Evolutionary conservation across 805 yeast genomes (phyloP).

Genomic region (Starmerella davenportii): DNA sequence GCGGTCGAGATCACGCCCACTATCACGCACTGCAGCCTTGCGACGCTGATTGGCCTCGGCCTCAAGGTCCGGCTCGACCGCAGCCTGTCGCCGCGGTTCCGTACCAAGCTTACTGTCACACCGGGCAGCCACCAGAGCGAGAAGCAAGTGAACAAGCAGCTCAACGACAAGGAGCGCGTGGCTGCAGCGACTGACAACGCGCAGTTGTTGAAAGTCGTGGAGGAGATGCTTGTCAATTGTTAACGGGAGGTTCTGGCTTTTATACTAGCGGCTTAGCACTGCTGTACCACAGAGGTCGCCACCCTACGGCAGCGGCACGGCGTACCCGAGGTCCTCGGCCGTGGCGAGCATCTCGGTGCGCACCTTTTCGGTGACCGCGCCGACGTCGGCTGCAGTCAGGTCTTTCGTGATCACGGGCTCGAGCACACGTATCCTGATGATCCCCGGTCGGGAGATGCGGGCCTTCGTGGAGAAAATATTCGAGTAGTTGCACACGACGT

Average conservation of each 20-base stretch:
- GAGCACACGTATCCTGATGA: slow-evolving; percentile 57
- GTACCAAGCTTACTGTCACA: slow-evolving; percentile 62
- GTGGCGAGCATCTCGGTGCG: slow-evolving; percentile 38
- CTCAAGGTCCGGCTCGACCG: slow-evolving; percentile 82
- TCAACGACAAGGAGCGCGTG: slow-evolving; percentile 92
- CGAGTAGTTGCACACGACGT: slow-evolving; percentile 74
- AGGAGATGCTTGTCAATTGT: slow-evolving; percentile 81
- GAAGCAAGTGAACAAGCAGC: slow-evolving; percentile 84
- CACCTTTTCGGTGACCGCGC: slow-evolving; percentile 37
- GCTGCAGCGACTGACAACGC: slow-evolving; percentile 98
- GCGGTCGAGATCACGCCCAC: slow-evolving; percentile 84
- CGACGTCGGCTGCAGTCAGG: slow-evolving; percentile 53
- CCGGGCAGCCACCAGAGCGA: slow-evolving; percentile 94
- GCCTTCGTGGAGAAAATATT: slow-evolving; percentile 43
- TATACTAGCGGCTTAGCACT: background rate
- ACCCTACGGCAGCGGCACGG: too few species aligned
- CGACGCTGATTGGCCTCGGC: slow-evolving; percentile 89
- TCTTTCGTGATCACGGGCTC: slow-evolving; percentile 63
- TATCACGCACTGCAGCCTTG: slow-evolving; percentile 90
- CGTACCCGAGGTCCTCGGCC: slow-evolving; percentile 20
- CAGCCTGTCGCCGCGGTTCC: slow-evolving; percentile 65
- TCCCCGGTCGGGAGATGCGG: slow-evolving; percentile 55
- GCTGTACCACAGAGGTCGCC: background rate
- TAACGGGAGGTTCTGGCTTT: too few species aligned
- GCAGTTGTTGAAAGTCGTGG: slow-evolving; percentile 74